Evolutionary conservation across 1,139 yeast genomes (phyloP).

Genomic region (Geotrichum cucujoidarum): DNA sequence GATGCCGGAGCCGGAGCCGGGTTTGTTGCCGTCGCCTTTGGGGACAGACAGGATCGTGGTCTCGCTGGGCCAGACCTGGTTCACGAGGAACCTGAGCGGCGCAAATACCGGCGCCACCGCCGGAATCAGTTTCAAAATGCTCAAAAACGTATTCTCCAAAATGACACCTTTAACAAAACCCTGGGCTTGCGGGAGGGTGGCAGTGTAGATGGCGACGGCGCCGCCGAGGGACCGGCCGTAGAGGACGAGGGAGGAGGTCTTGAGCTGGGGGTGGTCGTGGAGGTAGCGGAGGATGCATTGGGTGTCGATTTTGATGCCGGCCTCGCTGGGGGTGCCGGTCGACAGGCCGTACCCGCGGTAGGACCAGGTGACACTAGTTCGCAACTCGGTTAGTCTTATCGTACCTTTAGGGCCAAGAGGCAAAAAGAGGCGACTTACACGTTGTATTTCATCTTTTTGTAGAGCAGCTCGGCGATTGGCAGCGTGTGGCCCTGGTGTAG

Average conservation of each 20-base stretch:
- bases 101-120: constrained; percentile 14
- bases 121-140: constrained; percentile 76
- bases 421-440: constrained; percentile 42
- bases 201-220: constrained; percentile 84
- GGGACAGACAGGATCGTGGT: constrained; percentile 50
- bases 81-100: constrained; percentile 58
- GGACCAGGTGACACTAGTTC: constrained; percentile 57
- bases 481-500: constrained; percentile 61
- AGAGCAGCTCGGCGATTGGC: constrained; percentile 74
- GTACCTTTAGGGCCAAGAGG: too few relatives aligned
- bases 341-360: constrained; percentile 91
- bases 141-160: constrained; percentile 81
- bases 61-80: constrained; percentile 83
- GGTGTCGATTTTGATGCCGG: constrained; percentile 80
- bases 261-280: constrained; percentile 47
- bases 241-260: constrained; percentile 53
- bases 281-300: constrained; percentile 63
- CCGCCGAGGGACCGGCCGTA: constrained; percentile 95
- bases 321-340: constrained; percentile 71
- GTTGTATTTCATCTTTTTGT: constrained; percentile 60
- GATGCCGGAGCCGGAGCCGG: constrained; percentile 40
- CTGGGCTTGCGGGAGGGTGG: constrained; percentile 45
- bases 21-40: too few relatives aligned
- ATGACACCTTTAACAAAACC: constrained; percentile 55
- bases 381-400: too few relatives aligned